Evolutionary conservation across 2,329 filamentous ascomycete species (phyloP).

Genomic region (Colletotrichum sp.): DNA sequence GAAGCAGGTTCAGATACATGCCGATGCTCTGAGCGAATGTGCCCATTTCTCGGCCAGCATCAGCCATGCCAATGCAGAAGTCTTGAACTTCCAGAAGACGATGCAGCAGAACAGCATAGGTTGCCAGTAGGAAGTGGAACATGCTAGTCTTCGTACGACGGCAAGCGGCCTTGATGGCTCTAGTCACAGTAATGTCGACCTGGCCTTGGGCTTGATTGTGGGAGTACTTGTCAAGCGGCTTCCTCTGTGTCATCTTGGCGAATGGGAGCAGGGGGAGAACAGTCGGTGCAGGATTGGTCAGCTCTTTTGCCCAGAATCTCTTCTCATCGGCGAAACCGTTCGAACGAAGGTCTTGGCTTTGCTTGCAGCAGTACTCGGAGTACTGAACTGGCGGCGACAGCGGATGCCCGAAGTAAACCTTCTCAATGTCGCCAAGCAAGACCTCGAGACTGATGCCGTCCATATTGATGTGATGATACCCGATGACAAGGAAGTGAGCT

Average conservation of each 20-base stretch:
- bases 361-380: not conserved
- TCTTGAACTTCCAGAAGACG: slow-evolving; percentile 30
- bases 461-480: not conserved
- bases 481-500: not conserved
- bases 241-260: not conserved
- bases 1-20: slow-evolving; percentile 52
- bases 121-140: slow-evolving; percentile 53
- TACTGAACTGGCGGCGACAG: not conserved
- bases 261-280: not conserved
- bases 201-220: not conserved
- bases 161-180: not conserved
- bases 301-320: not conserved
- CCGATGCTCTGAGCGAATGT: slow-evolving; percentile 40
- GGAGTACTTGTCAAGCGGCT: not conserved
- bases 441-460: not conserved
- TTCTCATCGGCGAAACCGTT: not conserved
- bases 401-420: not conserved
- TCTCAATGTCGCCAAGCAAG: not conserved
- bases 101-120: slow-evolving; percentile 26
- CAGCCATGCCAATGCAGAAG: slow-evolving; percentile 55
- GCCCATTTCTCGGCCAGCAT: slow-evolving; percentile 41
- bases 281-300: not conserved
- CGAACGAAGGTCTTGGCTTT: not conserved
- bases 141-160: slow-evolving; percentile 13
- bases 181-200: not conserved